Evolutionary conservation across 352 stramenopile species (phyloP).

Genomic region (Globisporangium ultimum): DNA sequence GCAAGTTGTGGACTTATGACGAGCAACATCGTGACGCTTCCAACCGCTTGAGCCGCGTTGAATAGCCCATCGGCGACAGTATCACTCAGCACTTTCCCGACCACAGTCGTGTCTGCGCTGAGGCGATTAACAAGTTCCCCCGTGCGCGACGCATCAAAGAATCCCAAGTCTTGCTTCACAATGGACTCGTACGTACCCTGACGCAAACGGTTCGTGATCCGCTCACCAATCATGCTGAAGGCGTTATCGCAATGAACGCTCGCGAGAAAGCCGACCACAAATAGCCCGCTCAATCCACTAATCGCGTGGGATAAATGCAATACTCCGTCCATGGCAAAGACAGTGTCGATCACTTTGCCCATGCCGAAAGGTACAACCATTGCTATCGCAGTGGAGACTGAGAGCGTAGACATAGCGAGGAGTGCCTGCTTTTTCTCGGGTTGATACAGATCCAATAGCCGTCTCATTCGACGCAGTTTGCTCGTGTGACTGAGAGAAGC

Average conservation of each 20-base stretch:
- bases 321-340: constrained; percentile 38
- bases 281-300: constrained; percentile 60
- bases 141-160: constrained; percentile 89
- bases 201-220: constrained; percentile 75
- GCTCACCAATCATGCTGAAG: constrained; percentile 86
- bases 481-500: neutral
- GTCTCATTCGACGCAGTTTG: constrained; percentile 24
- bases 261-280: constrained; percentile 61
- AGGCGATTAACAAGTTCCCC: constrained; percentile 91
- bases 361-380: constrained; percentile 83
- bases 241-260: constrained; percentile 74
- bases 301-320: constrained; percentile 47
- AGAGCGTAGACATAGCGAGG: constrained; percentile 61
- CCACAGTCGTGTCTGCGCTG: constrained; percentile 87
- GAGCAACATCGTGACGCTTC: constrained; percentile 89
- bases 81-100: constrained; percentile 92
- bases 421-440: constrained; percentile 66
- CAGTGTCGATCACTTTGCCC: constrained; percentile 77
- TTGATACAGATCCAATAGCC: constrained; percentile 54
- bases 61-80: constrained; percentile 79
- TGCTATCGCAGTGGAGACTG: constrained; percentile 65
- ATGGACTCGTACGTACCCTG: constrained; percentile 81
- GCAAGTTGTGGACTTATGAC: constrained; percentile 89
- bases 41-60: constrained; percentile 75
- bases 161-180: constrained; percentile 84